These are phyloP conservation scores for Naematelia encephala DNA, from an alignment of 768 basidiomycete genomes.

Conservation along the genomic window DNA sequence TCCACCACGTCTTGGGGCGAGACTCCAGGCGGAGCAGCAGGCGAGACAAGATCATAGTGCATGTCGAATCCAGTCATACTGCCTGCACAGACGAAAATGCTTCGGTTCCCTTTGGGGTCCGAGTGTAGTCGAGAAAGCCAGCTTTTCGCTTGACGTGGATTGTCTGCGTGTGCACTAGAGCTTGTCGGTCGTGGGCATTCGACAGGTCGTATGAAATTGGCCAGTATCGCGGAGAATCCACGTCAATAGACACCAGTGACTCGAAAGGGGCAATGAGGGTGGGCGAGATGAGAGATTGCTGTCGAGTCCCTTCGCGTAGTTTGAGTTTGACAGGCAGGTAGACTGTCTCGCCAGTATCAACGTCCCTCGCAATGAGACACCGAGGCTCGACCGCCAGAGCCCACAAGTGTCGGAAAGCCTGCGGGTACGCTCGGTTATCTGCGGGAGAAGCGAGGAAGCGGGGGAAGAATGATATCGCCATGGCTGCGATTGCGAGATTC, in stretches of 20 bases:
- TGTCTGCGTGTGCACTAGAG: slow-evolving; percentile 71
- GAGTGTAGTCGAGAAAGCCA: slow-evolving; percentile 88
- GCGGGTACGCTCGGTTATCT: slow-evolving; percentile 86
- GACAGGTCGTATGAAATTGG: slow-evolving; percentile 80
- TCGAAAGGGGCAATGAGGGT: slow-evolving; percentile 88
- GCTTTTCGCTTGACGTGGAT: slow-evolving; percentile 88
- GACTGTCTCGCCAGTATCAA: slow-evolving; percentile 83
- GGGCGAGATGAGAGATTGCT: slow-evolving; percentile 80
- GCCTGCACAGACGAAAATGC: slow-evolving; percentile 82
- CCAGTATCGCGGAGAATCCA: slow-evolving; percentile 95
- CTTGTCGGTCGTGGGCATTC: slow-evolving; percentile 64
- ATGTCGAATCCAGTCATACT: slow-evolving; percentile 73
- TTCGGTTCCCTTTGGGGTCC: slow-evolving; percentile 88
- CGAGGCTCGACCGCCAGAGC: slow-evolving; percentile 91
- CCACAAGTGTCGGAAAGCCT: slow-evolving; percentile 93
- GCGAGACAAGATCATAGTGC: slow-evolving; percentile 79
- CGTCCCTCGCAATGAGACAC: slow-evolving; percentile 85
- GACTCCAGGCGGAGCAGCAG: slow-evolving; percentile 64
- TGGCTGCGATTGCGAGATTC: slow-evolving; percentile 81
- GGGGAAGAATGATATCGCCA: slow-evolving; percentile 89
- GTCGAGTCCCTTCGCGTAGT: slow-evolving; percentile 61
- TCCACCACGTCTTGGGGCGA: slow-evolving; percentile 72
- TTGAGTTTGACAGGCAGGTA: slow-evolving; percentile 81
- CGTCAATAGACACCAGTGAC: slow-evolving; percentile 71
- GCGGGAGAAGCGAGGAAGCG: slow-evolving; percentile 71